Conservation (phyloP, 2,329 filamentous ascomycete species). For the Aspergillus texensis region DNA sequence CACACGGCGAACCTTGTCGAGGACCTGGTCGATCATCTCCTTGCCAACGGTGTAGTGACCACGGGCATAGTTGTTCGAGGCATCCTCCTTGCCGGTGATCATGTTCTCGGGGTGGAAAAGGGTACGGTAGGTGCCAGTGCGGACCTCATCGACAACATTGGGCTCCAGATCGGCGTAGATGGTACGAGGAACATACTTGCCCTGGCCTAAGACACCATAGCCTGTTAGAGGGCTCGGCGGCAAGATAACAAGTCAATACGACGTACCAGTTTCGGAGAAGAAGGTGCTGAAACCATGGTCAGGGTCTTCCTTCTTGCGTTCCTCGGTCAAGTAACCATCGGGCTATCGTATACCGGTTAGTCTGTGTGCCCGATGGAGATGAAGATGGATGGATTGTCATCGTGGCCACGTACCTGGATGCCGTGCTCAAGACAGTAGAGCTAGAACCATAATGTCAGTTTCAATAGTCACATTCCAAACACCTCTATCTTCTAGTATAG, state of each 20-base stretch:
- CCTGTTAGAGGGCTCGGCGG: slow-evolving; percentile 14
- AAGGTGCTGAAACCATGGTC: slow-evolving; percentile 99
- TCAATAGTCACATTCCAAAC: slow-evolving; percentile 16
- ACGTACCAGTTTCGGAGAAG: slow-evolving; percentile 97
- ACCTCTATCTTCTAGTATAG: neutral
- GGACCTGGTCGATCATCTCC: slow-evolving; percentile 96
- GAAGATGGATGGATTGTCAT: neutral
- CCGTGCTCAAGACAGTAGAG: slow-evolving; percentile 99
- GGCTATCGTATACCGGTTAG: slow-evolving; percentile 61
- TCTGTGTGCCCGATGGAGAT: neutral
- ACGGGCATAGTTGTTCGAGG: slow-evolving; percentile 99
- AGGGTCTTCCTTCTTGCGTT: slow-evolving; percentile 89
- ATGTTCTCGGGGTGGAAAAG: slow-evolving; percentile 99
- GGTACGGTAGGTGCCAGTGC: slow-evolving; percentile 91
- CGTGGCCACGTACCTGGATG: slow-evolving; percentile 75
- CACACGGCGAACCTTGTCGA: slow-evolving; percentile 96
- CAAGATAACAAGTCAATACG: slow-evolving; percentile 8
- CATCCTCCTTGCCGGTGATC: slow-evolving; percentile 99
- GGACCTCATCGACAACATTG: slow-evolving; percentile 99
- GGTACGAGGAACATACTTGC: slow-evolving; percentile 97
- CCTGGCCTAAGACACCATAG: slow-evolving; percentile 68
- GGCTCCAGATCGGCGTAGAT: slow-evolving; percentile 99
- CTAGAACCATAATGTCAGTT: slow-evolving; percentile 57
- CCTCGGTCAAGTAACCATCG: slow-evolving; percentile 97
- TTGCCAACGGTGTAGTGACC: slow-evolving; percentile 99